Base-by-base conservation (phyloP, 805 yeast species). In the Saccharomyces kudriavzevii region DNA sequence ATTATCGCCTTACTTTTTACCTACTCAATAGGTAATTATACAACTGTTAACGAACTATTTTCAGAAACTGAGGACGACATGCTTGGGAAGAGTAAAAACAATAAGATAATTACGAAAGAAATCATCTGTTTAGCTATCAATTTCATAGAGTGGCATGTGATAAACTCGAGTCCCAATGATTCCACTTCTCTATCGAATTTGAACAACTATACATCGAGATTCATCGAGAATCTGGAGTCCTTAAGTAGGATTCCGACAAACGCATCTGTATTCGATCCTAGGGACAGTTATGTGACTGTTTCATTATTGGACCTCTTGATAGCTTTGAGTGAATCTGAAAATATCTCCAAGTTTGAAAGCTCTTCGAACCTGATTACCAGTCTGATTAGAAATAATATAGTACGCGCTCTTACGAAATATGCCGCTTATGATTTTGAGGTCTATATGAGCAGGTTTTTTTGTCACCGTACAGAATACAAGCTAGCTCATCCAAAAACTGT, bases 1-100 rank as follows among this genome's bases (percentile, higher is more conserved):
- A 79, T 60, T 62, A 77, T 50, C 76, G 81, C 5, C 70, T 77
- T 14, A 74, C 80, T 71, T 81, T 82, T 1, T 63, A 72, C 14
- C 73, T 70, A 51, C 29, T 53, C 65, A 1, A 40, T 64, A 22
- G 61, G 58, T 3, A 54, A 55, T 20, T 45, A 50, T 27, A 49
- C 40, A 45, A 0, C 43, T 3, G 11, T 24, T 35, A 35, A 35
- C 24, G 84, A 82, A 8, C 72, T 82, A 22, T 59, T 70, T 80
- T 5, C 66, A 68, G 60, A 49, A 67, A 8, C 56, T 71, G 11
- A 75, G 72, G 47, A 70, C 73, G 74, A 59, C 65, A n/a, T 70
- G 68, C 0, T 49, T 68, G 13, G 63, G 68, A 4, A 9, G 2
- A 28, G 51, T 28, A 10, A 30, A 58, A 51, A 54, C 50, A 49